These are phyloP conservation scores for Casuarina glauca DNA, from an alignment of 306 rosid species.

Conservation along the genomic window DNA sequence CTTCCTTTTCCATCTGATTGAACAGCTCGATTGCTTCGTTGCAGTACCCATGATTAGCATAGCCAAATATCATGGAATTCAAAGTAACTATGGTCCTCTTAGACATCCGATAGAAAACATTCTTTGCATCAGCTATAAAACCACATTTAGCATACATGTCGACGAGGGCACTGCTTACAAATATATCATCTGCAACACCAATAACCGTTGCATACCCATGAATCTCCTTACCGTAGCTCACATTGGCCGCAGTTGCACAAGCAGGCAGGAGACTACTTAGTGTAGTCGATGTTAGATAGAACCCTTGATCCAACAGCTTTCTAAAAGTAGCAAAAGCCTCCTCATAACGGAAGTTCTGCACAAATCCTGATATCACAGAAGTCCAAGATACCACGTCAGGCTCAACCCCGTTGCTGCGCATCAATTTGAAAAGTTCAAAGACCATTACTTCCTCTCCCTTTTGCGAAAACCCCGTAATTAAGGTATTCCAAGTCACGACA, in stretches of 20 bases:
- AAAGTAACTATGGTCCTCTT: too few species aligned
- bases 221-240: constrained; percentile 64
- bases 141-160: too few species aligned
- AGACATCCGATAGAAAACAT: constrained; percentile 15
- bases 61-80: constrained; percentile 44
- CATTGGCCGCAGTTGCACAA: constrained; percentile 59
- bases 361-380: constrained; percentile 81
- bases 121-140: constrained; percentile 42
- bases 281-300: constrained; percentile 72
- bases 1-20: too few species aligned
- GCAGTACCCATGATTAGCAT: constrained; percentile 44
- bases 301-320: constrained; percentile 55
- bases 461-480: constrained; percentile 73
- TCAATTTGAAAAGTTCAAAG: constrained; percentile 46
- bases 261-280: constrained; percentile 75
- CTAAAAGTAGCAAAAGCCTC: constrained; percentile 65
- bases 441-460: constrained; percentile 58
- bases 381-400: constrained; percentile 91
- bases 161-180: constrained; percentile 72
- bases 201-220: constrained; percentile 55
- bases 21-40: too few species aligned
- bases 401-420: constrained; percentile 50
- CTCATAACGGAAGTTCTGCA: constrained; percentile 58
- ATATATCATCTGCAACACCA: constrained; percentile 67
- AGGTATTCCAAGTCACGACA: constrained; percentile 74